phyloP scores from a whole-genome alignment of 306 rosid genomes.

The Lablab purpureus region DNA sequence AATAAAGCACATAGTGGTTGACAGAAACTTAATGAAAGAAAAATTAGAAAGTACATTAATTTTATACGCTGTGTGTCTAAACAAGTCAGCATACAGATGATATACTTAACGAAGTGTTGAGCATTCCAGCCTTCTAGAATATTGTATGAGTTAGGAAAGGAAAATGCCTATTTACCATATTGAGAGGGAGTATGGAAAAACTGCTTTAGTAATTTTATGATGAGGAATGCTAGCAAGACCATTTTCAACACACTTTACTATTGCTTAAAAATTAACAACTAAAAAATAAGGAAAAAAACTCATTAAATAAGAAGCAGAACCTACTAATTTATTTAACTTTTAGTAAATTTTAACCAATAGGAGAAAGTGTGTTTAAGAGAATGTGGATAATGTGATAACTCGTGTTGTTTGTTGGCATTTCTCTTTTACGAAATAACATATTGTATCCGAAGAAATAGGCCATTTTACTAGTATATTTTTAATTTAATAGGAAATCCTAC shows the following conservation, averaged over 20 bases:
- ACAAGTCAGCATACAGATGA: neutral
- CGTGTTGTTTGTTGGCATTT: too few species aligned
- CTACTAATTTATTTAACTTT: too few species aligned
- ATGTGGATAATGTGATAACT: too few species aligned
- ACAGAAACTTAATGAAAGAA: neutral
- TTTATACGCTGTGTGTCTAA: neutral
- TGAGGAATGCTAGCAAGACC: too few species aligned
- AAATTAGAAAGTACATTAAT: neutral
- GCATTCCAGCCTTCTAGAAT: neutral
- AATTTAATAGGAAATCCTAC: neutral
- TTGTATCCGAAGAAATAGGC: neutral
- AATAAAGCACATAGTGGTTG: neutral
- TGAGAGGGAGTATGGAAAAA: neutral
- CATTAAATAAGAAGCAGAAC: too few species aligned
- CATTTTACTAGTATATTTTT: neutral
- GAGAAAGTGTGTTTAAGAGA: too few species aligned
- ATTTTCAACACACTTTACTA: too few species aligned
- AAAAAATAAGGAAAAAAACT: too few species aligned
- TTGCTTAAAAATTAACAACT: too few species aligned
- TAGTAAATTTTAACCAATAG: too few species aligned
- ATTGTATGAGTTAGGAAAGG: neutral
- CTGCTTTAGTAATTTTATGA: neutral
- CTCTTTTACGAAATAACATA: neutral
- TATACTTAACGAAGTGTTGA: neutral
- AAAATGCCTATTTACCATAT: neutral